phyloP scores from a whole-genome alignment of 345 rosid genomes.

The Stellera chamaejasme region DNA sequence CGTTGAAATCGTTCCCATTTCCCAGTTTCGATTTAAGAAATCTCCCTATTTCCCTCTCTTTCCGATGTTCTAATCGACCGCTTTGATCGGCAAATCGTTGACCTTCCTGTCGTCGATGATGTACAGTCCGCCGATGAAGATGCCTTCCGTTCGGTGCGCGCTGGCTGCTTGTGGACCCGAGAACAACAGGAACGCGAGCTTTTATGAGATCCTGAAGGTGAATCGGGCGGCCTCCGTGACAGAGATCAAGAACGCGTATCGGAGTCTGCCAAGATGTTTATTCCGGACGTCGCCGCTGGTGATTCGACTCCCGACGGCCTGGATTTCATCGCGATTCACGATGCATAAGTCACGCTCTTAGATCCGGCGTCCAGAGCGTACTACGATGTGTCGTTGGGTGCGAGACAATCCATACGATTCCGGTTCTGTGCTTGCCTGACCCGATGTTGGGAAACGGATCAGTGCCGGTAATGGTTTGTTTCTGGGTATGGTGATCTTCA shows the following conservation, averaged over 20 bases:
- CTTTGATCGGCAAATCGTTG: too few relatives aligned
- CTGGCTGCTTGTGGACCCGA: too few relatives aligned
- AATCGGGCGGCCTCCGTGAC: slow-evolving; percentile 40
- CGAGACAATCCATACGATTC: slow-evolving; percentile 12
- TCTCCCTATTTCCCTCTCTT: too few relatives aligned
- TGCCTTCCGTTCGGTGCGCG: too few relatives aligned
- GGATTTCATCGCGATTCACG: slow-evolving; percentile 60
- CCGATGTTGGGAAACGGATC: too few relatives aligned
- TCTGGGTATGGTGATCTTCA: too few relatives aligned
- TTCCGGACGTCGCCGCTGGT: slow-evolving; percentile 42
- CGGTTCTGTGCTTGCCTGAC: slow-evolving; percentile 21
- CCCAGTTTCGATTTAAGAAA: too few relatives aligned
- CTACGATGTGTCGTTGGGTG: slow-evolving; percentile 52
- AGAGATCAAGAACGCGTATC: slow-evolving; percentile 68
- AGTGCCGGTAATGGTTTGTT: slow-evolving; percentile 39
- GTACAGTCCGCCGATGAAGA: too few relatives aligned
- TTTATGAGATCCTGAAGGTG: slow-evolving; percentile 52
- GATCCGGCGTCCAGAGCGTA: slow-evolving; percentile 68
- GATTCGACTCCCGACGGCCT: slow-evolving; percentile 34
- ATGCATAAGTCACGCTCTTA: slow-evolving; percentile 63
- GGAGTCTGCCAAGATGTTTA: slow-evolving; percentile 55
- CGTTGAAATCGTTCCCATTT: too few relatives aligned
- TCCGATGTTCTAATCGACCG: too few relatives aligned
- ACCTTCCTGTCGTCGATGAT: too few relatives aligned
- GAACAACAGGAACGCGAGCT: slow-evolving; percentile 13